Conservation (phyloP, 176 grass and related monocot species). For the Dactylis glomerata region DNA sequence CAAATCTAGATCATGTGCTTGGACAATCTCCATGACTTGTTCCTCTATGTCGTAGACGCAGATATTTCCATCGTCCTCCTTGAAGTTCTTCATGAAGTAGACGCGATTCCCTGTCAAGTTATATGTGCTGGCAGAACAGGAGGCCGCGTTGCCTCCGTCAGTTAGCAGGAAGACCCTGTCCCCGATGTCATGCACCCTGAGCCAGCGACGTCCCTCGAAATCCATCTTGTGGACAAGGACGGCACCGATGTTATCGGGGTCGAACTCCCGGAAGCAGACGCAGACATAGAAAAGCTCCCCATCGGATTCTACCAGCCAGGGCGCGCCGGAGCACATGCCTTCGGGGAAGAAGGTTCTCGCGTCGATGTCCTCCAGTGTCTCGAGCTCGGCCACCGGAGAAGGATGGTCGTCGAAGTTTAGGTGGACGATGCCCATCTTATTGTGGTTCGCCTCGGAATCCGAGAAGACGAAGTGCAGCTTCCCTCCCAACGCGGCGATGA, state of each 20-base stretch:
- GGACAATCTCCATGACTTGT: background rate
- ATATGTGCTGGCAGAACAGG: background rate
- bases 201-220: background rate
- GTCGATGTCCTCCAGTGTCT: background rate
- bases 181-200: background rate
- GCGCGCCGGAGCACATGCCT: background rate
- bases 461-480: constrained; percentile 6
- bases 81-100: background rate
- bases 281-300: background rate
- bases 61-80: background rate
- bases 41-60: background rate
- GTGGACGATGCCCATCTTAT: background rate
- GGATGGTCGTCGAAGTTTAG: background rate
- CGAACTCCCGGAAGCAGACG: background rate
- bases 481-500: background rate
- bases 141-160: background rate
- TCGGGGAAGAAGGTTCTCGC: background rate
- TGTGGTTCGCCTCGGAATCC: background rate
- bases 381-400: background rate
- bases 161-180: background rate
- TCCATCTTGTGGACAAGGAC: constrained; percentile 7
- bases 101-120: background rate
- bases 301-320: background rate
- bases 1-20: background rate
- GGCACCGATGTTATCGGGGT: background rate